These are phyloP conservation scores for Penicillium paxilli DNA, from an alignment of 495 filamentous ascomycete species.

Conservation along the genomic window DNA sequence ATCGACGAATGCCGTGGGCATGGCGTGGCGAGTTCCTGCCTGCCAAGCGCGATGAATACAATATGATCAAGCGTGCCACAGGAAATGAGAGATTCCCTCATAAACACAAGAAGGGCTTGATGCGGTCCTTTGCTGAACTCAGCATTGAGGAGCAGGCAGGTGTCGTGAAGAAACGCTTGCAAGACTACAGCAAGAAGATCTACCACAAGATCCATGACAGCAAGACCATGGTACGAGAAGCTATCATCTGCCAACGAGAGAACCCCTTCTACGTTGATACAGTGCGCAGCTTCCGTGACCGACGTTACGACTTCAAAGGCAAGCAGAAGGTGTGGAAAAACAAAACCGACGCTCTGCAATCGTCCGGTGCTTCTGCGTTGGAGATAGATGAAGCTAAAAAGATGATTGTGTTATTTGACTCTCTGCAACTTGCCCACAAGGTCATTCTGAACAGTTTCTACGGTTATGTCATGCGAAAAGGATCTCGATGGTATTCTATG, in stretches of 20 bases:
- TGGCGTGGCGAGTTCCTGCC: constrained; percentile 98
- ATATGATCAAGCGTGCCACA: constrained; percentile 95
- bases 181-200: constrained; percentile 95
- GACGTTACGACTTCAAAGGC: constrained; percentile 96
- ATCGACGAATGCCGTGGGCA: constrained; percentile 91
- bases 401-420: constrained; percentile 97
- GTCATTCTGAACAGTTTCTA: constrained; percentile 99
- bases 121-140: constrained; percentile 79
- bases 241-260: constrained; percentile 97
- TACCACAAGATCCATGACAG: constrained; percentile 99
- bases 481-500: constrained; percentile 98
- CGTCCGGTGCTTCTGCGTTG: constrained; percentile 67
- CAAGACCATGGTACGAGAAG: constrained; percentile 89
- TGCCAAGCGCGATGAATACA: constrained; percentile 95
- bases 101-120: constrained; percentile 64
- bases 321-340: constrained; percentile 98
- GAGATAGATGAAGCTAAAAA: constrained; percentile 97
- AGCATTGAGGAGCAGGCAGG: constrained; percentile 77
- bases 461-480: constrained; percentile 99
- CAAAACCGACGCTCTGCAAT: constrained; percentile 84
- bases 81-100: constrained; percentile 90
- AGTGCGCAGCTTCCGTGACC: constrained; percentile 91
- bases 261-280: constrained; percentile 99
- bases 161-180: constrained; percentile 81
- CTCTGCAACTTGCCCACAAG: constrained; percentile 94